Base-by-base conservation (phyloP, 2,329 filamentous ascomycete genomes). In the Aspergillus costaricaensis region DNA sequence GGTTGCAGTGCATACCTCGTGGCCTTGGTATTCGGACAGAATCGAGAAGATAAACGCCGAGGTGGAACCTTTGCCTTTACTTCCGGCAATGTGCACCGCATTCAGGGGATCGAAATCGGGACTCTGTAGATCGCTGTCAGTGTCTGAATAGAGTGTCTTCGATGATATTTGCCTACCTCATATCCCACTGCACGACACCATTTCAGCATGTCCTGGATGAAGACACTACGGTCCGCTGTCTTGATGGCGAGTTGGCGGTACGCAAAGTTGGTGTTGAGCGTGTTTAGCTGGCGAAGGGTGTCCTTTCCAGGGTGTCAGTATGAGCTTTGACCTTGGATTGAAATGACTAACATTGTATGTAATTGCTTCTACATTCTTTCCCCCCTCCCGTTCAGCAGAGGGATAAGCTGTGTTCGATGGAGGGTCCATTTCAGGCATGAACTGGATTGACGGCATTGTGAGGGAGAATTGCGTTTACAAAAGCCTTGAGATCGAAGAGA, bases 51-150 rank as follows among this genome's bases (percentile, higher is more conserved):
- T 50, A 50, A 50, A 30, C 25, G 47, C 47, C 47, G 47, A 50
- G 47, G 47, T 50, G 47, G 47, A 50, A 12, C 47, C 47, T 3
- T 50, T 50, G 47, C 47, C 47, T 50, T 30, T 50, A 30, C 47
- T 50, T 50, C 47, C 47, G 47, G 47, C 47, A 32, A 50, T 50
- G 30, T 50, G 47, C 25, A 50, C 47, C 15, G 47, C 25, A 12
- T 50, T 50, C 27, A 50, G 5, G 2, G 47, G 47, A 50, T 50
- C 47, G n/a, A 50, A 50, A 17, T 50, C 25, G 10, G 47, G 47
- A 30, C 47, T 32, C 47, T 50, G 9, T 15, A 14, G 41, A 23
- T 30, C 14, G 23, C 23, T 17, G 47, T 50, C 15, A 19, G 47
- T 17, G 47, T 19, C 25, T 5, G 25, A 14, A 5, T 17, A n/a